phyloP scores from a whole-genome alignment of 108 stramenopile genomes.

The Conticribra guillardii region DNA sequence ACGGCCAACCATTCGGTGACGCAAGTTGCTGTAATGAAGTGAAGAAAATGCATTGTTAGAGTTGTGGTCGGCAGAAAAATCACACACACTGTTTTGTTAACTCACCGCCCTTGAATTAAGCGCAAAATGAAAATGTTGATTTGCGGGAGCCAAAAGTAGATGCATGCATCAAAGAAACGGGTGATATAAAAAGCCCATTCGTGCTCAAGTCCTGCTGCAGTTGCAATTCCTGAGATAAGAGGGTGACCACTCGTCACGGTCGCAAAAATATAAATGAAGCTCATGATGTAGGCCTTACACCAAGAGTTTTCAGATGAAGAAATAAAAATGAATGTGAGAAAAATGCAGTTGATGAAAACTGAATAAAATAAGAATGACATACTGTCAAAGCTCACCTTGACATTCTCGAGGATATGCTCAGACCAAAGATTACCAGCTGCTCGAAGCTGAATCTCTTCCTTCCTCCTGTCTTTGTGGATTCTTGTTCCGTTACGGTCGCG shows the following conservation, averaged over 20 bases:
- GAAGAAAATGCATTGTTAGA: too few relatives aligned
- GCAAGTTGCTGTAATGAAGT: slow-evolving; percentile 36
- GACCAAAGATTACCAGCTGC: slow-evolving; percentile 64
- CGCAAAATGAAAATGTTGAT: slow-evolving; percentile 68
- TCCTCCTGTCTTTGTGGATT: neutral
- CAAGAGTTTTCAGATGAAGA: neutral
- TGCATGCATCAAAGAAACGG: slow-evolving; percentile 62
- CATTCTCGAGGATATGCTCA: slow-evolving; percentile 68
- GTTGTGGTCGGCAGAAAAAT: too few relatives aligned
- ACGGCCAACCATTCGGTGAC: slow-evolving; percentile 79
- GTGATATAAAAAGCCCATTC: slow-evolving; percentile 29
- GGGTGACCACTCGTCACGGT: slow-evolving; percentile 72
- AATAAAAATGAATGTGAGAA: neutral
- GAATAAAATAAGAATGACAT: neutral
- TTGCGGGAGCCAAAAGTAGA: slow-evolving; percentile 83
- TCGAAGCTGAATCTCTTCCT: slow-evolving; percentile 24
- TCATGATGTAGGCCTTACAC: slow-evolving; percentile 62
- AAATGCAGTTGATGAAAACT: too few relatives aligned
- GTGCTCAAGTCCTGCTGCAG: slow-evolving; percentile 41
- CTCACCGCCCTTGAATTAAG: slow-evolving; percentile 49
- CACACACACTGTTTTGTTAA: neutral
- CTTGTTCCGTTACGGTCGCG: slow-evolving; percentile 26
- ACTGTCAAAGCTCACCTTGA: slow-evolving; percentile 9
- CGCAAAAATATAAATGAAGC: slow-evolving; percentile 63
- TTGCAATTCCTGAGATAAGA: slow-evolving; percentile 53